These are phyloP conservation scores for Coemansia asiatica DNA, from an alignment of 192 early-diverging fungal species.

Conservation along the genomic window DNA sequence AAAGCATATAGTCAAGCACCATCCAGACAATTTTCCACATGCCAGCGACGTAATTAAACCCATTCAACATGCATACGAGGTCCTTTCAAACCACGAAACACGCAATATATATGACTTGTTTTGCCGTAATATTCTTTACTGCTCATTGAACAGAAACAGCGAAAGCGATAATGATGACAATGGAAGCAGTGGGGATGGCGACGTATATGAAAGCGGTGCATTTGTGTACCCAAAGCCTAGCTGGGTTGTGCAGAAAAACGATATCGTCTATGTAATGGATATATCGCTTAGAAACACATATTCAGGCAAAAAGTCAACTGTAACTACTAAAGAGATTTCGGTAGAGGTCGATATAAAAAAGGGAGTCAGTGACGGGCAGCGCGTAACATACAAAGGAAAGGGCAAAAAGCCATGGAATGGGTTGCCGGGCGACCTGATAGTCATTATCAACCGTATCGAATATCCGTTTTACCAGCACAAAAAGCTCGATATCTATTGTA, in stretches of 20 bases:
- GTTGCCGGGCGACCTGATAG: conserved; percentile 21
- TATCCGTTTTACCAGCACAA: conserved; percentile 22
- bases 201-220: neutral
- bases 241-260: conserved; percentile 36
- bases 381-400: conserved; percentile 24
- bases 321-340: conserved; percentile 17
- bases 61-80: conserved; percentile 33
- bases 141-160: neutral
- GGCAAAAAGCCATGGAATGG: conserved; percentile 1
- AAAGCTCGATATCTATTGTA: conserved; percentile 12
- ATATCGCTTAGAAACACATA: conserved; percentile 28
- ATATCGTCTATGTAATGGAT: conserved; percentile 31
- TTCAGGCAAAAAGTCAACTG: conserved; percentile 22
- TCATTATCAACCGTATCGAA: conserved; percentile 28
- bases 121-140: conserved; percentile 25
- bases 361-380: conserved; percentile 21
- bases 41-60: conserved; percentile 34
- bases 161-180: neutral
- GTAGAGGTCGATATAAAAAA: conserved; percentile 22
- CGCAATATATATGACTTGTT: conserved; percentile 31
- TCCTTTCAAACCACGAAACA: conserved; percentile 21
- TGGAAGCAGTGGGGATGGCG: neutral
- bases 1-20: conserved; percentile 25
- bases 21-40: conserved; percentile 32
- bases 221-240: conserved; percentile 28